Evolutionary conservation across 257 asterid species (phyloP).

Genomic region (Nicotiana undulata): DNA sequence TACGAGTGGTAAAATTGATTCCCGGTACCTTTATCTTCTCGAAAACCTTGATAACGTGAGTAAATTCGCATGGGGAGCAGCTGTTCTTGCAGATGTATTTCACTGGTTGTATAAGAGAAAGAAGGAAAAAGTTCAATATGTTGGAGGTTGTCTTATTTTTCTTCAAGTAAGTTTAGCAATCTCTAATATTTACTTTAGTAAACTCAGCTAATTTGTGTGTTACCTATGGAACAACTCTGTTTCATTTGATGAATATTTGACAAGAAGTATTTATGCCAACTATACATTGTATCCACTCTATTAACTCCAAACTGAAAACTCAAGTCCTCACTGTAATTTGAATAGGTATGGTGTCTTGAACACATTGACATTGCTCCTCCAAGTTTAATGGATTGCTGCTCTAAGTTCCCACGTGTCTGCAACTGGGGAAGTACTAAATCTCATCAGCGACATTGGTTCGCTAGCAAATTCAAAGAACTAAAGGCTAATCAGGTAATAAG

Average conservation of each 20-base stretch:
- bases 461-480: constrained; percentile 12
- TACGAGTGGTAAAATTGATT: constrained; percentile 21
- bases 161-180: constrained; percentile 19
- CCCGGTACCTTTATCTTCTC: constrained; percentile 16
- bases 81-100: constrained; percentile 18
- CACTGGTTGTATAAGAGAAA: constrained; percentile 20
- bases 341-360: constrained; percentile 22
- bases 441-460: constrained; percentile 11
- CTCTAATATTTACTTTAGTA: neutral
- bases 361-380: constrained; percentile 18
- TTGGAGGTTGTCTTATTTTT: constrained; percentile 25
- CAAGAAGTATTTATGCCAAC: neutral
- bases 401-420: constrained; percentile 18
- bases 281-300: neutral
- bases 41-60: constrained; percentile 14
- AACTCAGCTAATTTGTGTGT: neutral
- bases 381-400: neutral
- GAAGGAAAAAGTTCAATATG: constrained; percentile 18
- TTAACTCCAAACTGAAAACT: constrained; percentile 7
- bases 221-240: neutral
- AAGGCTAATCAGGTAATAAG: constrained; percentile 15
- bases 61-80: constrained; percentile 21
- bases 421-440: constrained; percentile 18
- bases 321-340: neutral
- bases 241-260: neutral